Evolutionary conservation across 2,329 filamentous ascomycete genomes (phyloP).

Genomic region (Metarhizium anisopliae): DNA sequence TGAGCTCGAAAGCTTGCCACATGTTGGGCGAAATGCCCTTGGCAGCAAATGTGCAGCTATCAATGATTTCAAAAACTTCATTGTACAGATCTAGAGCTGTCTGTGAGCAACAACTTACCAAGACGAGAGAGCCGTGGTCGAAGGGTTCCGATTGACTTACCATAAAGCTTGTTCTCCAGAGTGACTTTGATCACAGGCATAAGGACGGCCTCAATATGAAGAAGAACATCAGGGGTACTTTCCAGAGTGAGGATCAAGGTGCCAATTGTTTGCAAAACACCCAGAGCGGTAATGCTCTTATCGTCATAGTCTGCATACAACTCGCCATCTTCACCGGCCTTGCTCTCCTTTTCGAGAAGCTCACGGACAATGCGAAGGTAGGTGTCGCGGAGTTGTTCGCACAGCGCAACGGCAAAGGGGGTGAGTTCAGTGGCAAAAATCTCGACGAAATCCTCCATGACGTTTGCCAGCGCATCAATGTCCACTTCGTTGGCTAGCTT

Average conservation of each 20-base stretch:
- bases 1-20: conserved; percentile 97
- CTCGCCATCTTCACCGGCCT: conserved; percentile 66
- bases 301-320: conserved; percentile 91
- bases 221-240: conserved; percentile 89
- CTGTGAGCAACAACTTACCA: background rate
- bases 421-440: conserved; percentile 96
- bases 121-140: background rate
- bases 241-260: conserved; percentile 94
- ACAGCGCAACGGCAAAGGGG: conserved; percentile 91
- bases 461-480: conserved; percentile 91
- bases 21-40: conserved; percentile 93
- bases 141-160: conserved; percentile 30
- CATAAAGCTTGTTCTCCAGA: conserved; percentile 94
- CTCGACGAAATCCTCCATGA: conserved; percentile 99
- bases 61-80: conserved; percentile 97
- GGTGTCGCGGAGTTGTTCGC: conserved; percentile 90
- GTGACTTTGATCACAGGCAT: conserved; percentile 97
- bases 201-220: conserved; percentile 88
- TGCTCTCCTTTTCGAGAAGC: conserved; percentile 78
- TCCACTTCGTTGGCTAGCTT: conserved; percentile 98
- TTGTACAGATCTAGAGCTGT: conserved; percentile 70
- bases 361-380: conserved; percentile 91
- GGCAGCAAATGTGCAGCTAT: conserved; percentile 96
- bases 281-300: conserved; percentile 95
- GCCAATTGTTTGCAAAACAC: conserved; percentile 93